Evolutionary conservation across 169 alveolate genomes (phyloP), one percentile per base, ranked within the genome.

Genomic region (Plasmodium inui): DNA sequence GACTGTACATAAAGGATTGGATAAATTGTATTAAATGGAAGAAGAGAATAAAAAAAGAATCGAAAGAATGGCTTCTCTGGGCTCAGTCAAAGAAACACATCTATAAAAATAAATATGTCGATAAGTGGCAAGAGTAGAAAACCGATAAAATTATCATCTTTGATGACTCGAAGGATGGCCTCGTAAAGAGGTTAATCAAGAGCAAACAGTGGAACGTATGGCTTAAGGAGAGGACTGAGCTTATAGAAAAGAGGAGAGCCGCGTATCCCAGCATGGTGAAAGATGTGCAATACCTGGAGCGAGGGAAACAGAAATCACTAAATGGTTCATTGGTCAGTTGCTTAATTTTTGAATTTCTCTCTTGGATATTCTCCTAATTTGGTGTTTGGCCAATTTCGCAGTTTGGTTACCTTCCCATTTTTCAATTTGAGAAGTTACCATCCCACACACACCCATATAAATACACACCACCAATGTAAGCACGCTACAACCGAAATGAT

Each of bases 201-300:
- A 14, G 12, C 32, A 72, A 72, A 6, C 81, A 72, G 81, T 72
- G 81, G 81, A 4, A 72, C 2, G 81, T 72, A 17, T 72, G 81
- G 81, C 81, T 72, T 72, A 22, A 72, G 28, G 81, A 72, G 32
- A 72, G 30, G 81, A n/a, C 28, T n/a, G 34, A 4, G 4, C 30
- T 17, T 10, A 19, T 72, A 72, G 50, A 72, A 17, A 39, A 72
- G 34, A 32, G 46, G 34, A 72, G 7, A 1, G 34, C 28, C 28
- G 34, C 28, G 10, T 17, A 72, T 72, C 50, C 50, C 28, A 3
- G 12, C 81, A 72, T 72, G 10, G 12, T 28, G 30, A 39, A 72
- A 17, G 30, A 22, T 14, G 12, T 72, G 12, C 4, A 17, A n/a
- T 14, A 5, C 12, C 1, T 72, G 1, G 32, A 34, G 39, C 3